Percentiles rank a stretch among this genome's conserved stretches.
These are phyloP conservation scores for Pseudogymnoascus sp. DNA, from an alignment of 2,329 filamentous ascomycete genomes.

Conservation along the genomic window DNA sequence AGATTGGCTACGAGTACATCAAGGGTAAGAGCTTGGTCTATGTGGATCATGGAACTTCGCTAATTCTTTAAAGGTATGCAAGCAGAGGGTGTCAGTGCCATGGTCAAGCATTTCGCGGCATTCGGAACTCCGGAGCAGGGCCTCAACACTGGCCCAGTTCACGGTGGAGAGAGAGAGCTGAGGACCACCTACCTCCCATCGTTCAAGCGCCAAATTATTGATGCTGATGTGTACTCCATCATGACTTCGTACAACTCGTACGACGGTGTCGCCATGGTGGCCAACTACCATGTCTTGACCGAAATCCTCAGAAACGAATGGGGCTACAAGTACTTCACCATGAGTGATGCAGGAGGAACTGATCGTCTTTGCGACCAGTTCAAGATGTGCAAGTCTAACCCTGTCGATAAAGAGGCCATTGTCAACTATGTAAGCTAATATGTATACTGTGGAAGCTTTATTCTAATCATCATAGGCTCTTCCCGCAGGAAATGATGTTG, in stretches of 20 bases:
- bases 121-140: slow-evolving; percentile 65
- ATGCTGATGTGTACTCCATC: slow-evolving; percentile 57
- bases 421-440: slow-evolving; percentile 43
- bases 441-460: background rate
- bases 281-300: slow-evolving; percentile 58
- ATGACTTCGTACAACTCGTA: slow-evolving; percentile 73
- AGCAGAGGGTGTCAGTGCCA: slow-evolving; percentile 57
- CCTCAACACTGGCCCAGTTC: slow-evolving; percentile 55
- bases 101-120: slow-evolving; percentile 68
- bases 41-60: background rate
- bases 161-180: slow-evolving; percentile 46
- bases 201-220: slow-evolving; percentile 64
- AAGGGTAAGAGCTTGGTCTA: slow-evolving; percentile 46
- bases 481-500: slow-evolving; percentile 62
- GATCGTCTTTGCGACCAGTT: slow-evolving; percentile 60
- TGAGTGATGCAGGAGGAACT: slow-evolving; percentile 61
- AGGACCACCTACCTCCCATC: slow-evolving; percentile 49
- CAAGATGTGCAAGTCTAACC: slow-evolving; percentile 51
- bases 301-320: slow-evolving; percentile 64
- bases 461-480: slow-evolving; percentile 38
- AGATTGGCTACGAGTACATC: slow-evolving; percentile 55
- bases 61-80: slow-evolving; percentile 51
- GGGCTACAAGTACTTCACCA: slow-evolving; percentile 63
- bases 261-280: slow-evolving; percentile 61
- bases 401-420: slow-evolving; percentile 58